Conservation (phyloP, 2,329 filamentous ascomycete species). For the Fusarium udum region DNA sequence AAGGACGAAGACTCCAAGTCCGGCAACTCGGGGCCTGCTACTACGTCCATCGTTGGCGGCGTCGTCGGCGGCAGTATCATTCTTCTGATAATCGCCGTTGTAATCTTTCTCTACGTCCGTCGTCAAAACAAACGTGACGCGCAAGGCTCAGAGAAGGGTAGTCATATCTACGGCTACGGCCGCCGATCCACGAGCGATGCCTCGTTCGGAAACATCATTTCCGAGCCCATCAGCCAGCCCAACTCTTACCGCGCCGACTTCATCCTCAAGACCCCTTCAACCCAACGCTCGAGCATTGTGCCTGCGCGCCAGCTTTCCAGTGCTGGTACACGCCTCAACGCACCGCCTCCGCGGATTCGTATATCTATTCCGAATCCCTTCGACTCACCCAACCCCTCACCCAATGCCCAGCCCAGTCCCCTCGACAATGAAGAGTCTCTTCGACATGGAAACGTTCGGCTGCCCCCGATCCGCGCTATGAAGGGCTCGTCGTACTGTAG, state of each 20-base stretch:
- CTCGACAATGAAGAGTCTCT: conserved; percentile 39
- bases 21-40: conserved; percentile 43
- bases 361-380: conserved; percentile 51
- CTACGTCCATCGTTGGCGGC: conserved; percentile 57
- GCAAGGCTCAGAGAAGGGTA: conserved; percentile 34
- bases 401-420: conserved; percentile 38
- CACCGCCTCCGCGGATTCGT: conserved; percentile 34
- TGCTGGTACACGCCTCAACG: conserved; percentile 25
- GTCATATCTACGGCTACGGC: conserved; percentile 20
- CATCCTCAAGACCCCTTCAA: conserved; percentile 52
- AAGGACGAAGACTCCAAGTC: conserved; percentile 15
- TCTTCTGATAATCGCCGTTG: conserved; percentile 51
- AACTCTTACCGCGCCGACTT: conserved; percentile 63
- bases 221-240: conserved; percentile 62
- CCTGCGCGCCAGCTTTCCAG: conserved; percentile 18
- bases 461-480: conserved; percentile 54
- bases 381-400: conserved; percentile 46
- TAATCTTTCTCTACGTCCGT: conserved; percentile 54
- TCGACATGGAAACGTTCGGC: conserved; percentile 43
- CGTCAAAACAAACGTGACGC: conserved; percentile 41
- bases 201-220: conserved; percentile 60
- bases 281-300: conserved; percentile 18
- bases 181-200: conserved; percentile 37
- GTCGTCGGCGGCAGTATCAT: conserved; percentile 58
- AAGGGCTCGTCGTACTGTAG: conserved; percentile 42